Evolutionary conservation across 345 rosid species (phyloP).

Genomic region (Eucalyptus erythrocorys): DNA sequence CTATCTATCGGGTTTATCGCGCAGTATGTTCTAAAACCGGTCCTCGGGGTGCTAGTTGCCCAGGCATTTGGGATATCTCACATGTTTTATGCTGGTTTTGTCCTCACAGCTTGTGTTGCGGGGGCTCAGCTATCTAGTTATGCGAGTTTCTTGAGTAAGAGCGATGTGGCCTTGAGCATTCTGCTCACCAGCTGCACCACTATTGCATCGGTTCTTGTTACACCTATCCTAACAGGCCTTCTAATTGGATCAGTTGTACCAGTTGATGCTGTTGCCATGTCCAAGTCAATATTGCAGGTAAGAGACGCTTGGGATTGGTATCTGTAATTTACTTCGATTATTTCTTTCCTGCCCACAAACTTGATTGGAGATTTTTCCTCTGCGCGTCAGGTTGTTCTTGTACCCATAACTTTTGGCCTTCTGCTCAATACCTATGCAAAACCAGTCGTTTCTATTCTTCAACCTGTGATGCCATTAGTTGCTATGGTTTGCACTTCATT

Average conservation of each 20-base stretch:
- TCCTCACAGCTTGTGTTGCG: conserved; percentile 81
- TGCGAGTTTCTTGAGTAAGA: conserved; percentile 70
- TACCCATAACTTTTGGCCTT: conserved; percentile 78
- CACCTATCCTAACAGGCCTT: conserved; percentile 58
- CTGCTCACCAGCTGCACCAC: conserved; percentile 80
- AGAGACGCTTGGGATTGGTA: neutral
- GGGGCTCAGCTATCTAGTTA: conserved; percentile 93
- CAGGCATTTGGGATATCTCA: conserved; percentile 63
- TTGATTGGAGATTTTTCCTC: neutral
- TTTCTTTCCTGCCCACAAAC: neutral
- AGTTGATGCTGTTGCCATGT: conserved; percentile 92
- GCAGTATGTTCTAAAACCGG: conserved; percentile 80
- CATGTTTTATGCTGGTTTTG: conserved; percentile 72
- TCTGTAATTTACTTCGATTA: neutral
- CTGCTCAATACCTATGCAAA: conserved; percentile 79
- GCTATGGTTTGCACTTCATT: conserved; percentile 88
- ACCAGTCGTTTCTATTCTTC: conserved; percentile 54
- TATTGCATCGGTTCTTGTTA: conserved; percentile 63
- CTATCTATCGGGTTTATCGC: conserved; percentile 66
- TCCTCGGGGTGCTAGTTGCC: conserved; percentile 68
- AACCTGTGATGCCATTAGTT: conserved; percentile 82
- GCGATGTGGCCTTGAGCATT: conserved; percentile 92
- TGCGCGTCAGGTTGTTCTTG: conserved; percentile 68
- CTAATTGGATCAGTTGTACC: conserved; percentile 92
- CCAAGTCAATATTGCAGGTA: conserved; percentile 93